Conservation (phyloP, 768 basidiomycete genomes). For the Chlorophyllum brunneum region DNA sequence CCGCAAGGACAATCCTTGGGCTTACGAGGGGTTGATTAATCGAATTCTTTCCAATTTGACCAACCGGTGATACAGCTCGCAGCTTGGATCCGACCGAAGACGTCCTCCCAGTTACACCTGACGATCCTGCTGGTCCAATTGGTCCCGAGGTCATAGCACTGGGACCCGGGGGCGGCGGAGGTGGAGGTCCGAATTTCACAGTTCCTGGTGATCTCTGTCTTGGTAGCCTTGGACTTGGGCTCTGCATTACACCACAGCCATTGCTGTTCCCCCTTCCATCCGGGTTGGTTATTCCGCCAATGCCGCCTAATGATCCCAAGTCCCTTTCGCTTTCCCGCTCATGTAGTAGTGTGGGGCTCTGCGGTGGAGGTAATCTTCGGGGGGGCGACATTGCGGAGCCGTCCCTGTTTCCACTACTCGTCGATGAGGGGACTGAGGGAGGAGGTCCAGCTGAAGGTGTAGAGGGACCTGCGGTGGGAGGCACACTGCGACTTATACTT, state of each 20-base stretch:
- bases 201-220: constrained; percentile 7
- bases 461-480: constrained; percentile 20
- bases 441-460: constrained; percentile 12
- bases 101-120: constrained; percentile 10
- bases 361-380: constrained; percentile 26
- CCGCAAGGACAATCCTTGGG: constrained; percentile 21
- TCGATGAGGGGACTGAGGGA: constrained; percentile 26
- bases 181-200: constrained; percentile 18
- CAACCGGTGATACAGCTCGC: constrained; percentile 28
- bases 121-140: not conserved
- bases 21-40: constrained; percentile 23
- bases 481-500: constrained; percentile 18
- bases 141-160: not conserved
- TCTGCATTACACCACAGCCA: not conserved
- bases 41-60: constrained; percentile 16
- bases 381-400: constrained; percentile 30
- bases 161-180: constrained; percentile 18
- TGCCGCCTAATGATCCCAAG: not conserved
- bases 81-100: constrained; percentile 30
- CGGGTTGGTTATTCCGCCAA: too few relatives aligned
- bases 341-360: constrained; percentile 9
- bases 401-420: constrained; percentile 9
- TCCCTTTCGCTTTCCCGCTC: constrained; percentile 7
- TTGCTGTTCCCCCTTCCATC: too few relatives aligned
- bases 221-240: constrained; percentile 2